A percentile compares a stretch with the other conserved stretches of the same genome.
Evolutionary conservation across 768 basidiomycete species (phyloP).

Genomic region (Lactarius psammicola): DNA sequence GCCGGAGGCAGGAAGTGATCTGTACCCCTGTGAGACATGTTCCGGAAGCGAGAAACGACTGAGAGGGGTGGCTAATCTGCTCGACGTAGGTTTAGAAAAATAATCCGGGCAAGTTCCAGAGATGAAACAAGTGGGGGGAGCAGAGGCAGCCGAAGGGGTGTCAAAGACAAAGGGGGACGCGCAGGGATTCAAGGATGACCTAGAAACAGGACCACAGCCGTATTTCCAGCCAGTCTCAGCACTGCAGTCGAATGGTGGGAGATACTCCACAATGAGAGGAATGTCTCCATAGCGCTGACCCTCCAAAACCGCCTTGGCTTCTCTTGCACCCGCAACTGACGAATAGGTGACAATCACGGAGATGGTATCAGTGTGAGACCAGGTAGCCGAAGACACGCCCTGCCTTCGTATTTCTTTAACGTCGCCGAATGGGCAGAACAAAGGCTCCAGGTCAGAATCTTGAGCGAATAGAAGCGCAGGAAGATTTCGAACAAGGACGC

Average conservation of each 20-base stretch:
- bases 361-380: constrained; percentile 41
- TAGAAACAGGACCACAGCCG: constrained; percentile 28
- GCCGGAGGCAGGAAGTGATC: constrained; percentile 24
- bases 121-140: constrained; percentile 26
- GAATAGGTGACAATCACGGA: constrained; percentile 67
- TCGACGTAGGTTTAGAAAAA: constrained; percentile 13
- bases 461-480: constrained; percentile 67
- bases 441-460: constrained; percentile 63
- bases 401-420: constrained; percentile 61
- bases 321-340: constrained; percentile 51
- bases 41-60: not conserved
- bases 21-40: not conserved
- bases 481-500: constrained; percentile 62
- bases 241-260: constrained; percentile 29
- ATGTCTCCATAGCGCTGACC: constrained; percentile 60
- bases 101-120: constrained; percentile 19
- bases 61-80: constrained; percentile 2
- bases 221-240: constrained; percentile 13
- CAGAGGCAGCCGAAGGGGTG: constrained; percentile 15
- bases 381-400: constrained; percentile 34
- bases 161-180: constrained; percentile 36
- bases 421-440: constrained; percentile 69
- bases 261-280: constrained; percentile 41
- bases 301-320: constrained; percentile 61
- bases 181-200: constrained; percentile 36